Evolutionary conservation across 495 filamentous ascomycete genomes (phyloP).

Genomic region (Aeminium ludgeri): DNA sequence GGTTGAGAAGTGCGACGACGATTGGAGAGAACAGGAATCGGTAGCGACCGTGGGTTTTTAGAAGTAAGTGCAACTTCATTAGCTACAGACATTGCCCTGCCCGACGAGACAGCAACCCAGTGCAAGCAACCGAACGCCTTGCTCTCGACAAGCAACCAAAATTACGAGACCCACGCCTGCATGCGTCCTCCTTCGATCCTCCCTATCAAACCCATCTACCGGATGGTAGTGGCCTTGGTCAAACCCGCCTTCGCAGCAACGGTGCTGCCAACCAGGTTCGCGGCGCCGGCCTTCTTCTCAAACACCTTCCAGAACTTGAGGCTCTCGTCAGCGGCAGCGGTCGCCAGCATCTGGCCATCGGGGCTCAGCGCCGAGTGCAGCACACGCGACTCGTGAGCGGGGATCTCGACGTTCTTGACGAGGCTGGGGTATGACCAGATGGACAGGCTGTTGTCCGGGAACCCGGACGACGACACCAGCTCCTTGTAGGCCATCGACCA

Average conservation of each 20-base stretch:
- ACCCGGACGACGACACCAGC: conserved; percentile 90
- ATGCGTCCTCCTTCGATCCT: too few species aligned
- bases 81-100: too few species aligned
- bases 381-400: conserved; percentile 94
- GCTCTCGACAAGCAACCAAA: too few species aligned
- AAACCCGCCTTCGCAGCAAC: conserved; percentile 50
- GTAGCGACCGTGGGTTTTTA: too few species aligned
- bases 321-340: conserved; percentile 86
- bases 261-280: conserved; percentile 37
- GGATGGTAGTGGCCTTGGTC: conserved; percentile 94
- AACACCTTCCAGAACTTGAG: conserved; percentile 99
- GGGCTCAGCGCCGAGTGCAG: conserved; percentile 89
- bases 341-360: conserved; percentile 93
- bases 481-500: conserved; percentile 96
- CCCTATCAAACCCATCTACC: too few species aligned
- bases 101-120: too few species aligned
- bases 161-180: too few species aligned
- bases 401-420: conserved; percentile 94
- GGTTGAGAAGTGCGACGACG: too few species aligned
- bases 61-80: too few species aligned
- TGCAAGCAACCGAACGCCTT: too few species aligned
- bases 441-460: conserved; percentile 95
- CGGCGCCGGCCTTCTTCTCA: conserved; percentile 78
- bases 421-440: conserved; percentile 98
- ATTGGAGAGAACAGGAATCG: too few species aligned